These are phyloP conservation scores for Paecilomyces niveus DNA, from an alignment of 2,329 filamentous ascomycete genomes.

Conservation along the genomic window DNA sequence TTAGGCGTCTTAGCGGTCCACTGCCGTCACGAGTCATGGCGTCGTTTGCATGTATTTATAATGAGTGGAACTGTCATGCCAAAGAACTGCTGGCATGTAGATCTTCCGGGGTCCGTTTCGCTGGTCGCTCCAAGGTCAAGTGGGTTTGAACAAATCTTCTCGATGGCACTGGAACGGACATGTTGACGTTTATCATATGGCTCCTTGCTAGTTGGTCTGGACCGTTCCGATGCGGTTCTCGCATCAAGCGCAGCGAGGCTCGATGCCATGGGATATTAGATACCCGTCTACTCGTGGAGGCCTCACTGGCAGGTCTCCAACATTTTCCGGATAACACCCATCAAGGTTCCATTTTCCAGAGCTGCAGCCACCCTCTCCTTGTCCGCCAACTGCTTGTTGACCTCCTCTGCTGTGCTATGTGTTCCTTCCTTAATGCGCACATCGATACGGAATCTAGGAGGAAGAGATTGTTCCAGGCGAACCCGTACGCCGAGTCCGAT, in stretches of 20 bases:
- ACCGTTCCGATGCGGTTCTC: not conserved
- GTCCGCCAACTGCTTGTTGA: slow-evolving; percentile 93
- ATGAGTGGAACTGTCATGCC: not conserved
- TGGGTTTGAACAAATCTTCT: not conserved
- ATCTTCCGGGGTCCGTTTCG: not conserved
- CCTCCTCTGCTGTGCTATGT: slow-evolving; percentile 90
- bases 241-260: too few relatives aligned
- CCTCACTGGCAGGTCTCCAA: slow-evolving; percentile 67
- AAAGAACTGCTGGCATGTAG: not conserved
- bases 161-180: not conserved
- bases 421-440: slow-evolving; percentile 92
- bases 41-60: slow-evolving; percentile 15
- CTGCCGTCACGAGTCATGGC: slow-evolving; percentile 1
- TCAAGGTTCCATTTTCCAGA: slow-evolving; percentile 84
- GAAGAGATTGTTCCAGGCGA: slow-evolving; percentile 80
- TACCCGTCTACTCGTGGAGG: not conserved
- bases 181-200: not conserved
- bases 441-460: slow-evolving; percentile 85
- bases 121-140: not conserved
- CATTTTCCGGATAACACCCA: slow-evolving; percentile 88
- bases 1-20: not conserved
- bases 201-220: not conserved
- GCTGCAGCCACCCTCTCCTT: slow-evolving; percentile 95
- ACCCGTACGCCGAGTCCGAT: slow-evolving; percentile 91
- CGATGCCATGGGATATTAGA: too few relatives aligned